These are phyloP conservation scores for Phytophthora nicotianae DNA, from an alignment of 352 stramenopile genomes.

Conservation along the genomic window DNA sequence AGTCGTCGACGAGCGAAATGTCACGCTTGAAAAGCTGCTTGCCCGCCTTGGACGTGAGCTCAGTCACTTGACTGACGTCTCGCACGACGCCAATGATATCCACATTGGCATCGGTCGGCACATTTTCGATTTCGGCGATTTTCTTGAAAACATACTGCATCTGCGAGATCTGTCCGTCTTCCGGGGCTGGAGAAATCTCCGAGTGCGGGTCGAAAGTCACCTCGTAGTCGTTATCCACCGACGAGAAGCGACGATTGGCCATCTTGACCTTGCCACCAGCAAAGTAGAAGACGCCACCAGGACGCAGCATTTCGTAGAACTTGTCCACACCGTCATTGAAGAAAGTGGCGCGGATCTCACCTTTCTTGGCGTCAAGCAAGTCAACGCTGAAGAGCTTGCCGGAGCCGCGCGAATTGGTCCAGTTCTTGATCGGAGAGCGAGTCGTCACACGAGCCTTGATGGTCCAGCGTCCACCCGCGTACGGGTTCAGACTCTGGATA, in stretches of 20 bases:
- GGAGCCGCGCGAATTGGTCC: slow-evolving; percentile 96
- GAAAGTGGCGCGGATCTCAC: slow-evolving; percentile 98
- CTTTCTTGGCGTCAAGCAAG: slow-evolving; percentile 94
- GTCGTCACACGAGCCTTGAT: slow-evolving; percentile 96
- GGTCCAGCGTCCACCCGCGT: slow-evolving; percentile 92
- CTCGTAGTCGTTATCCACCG: slow-evolving; percentile 97
- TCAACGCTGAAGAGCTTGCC: slow-evolving; percentile 97
- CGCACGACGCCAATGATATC: slow-evolving; percentile 98
- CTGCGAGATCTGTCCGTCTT: slow-evolving; percentile 91
- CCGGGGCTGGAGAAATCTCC: slow-evolving; percentile 91
- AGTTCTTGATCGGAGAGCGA: slow-evolving; percentile 95
- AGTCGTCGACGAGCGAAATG: slow-evolving; percentile 96
- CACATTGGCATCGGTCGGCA: slow-evolving; percentile 88
- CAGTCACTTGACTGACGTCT: slow-evolving; percentile 87
- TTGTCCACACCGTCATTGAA: slow-evolving; percentile 99
- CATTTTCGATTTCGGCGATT: slow-evolving; percentile 92
- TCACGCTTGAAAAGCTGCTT: slow-evolving; percentile 97
- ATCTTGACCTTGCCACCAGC: slow-evolving; percentile 95
- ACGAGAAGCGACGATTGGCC: slow-evolving; percentile 97
- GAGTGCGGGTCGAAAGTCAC: slow-evolving; percentile 97
- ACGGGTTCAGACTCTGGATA: slow-evolving; percentile 95
- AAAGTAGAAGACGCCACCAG: slow-evolving; percentile 94
- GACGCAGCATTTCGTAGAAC: slow-evolving; percentile 93
- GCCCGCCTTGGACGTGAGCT: slow-evolving; percentile 95
- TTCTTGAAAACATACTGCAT: slow-evolving; percentile 94